A percentile compares a stretch with the other conserved stretches of the same genome.
Evolutionary conservation across 192 early-diverging fungal genomes (phyloP).

Genomic region (Entophlyctis helioformis): DNA sequence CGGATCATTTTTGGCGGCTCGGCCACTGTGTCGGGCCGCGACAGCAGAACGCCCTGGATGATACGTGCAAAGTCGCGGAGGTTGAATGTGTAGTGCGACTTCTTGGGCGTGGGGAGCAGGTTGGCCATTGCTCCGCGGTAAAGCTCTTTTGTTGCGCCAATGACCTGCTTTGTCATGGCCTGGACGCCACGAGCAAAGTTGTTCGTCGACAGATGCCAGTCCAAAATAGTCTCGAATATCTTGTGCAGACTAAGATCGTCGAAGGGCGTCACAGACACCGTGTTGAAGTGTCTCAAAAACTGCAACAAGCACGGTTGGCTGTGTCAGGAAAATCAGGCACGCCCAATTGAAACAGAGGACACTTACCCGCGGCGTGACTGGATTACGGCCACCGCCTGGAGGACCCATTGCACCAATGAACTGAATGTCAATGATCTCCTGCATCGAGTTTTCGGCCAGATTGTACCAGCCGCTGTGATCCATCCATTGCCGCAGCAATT

Average conservation of each 20-base stretch:
- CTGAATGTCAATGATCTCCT: constrained; percentile 46
- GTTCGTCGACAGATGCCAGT: constrained; percentile 43
- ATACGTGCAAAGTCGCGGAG: constrained; percentile 45
- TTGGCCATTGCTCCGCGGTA: constrained; percentile 41
- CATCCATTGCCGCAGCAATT: constrained; percentile 50
- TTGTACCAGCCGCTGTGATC: constrained; percentile 55
- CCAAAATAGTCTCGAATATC: constrained; percentile 42
- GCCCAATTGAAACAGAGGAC: too few relatives aligned
- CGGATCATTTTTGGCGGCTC: constrained; percentile 36
- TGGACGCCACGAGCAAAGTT: constrained; percentile 24
- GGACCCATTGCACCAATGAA: constrained; percentile 52
- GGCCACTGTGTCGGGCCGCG: constrained; percentile 20
- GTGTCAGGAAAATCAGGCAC: constrained; percentile 1
- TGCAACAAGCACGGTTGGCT: constrained; percentile 9
- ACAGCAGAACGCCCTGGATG: constrained; percentile 40
- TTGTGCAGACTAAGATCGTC: constrained; percentile 34
- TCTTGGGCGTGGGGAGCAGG: constrained; percentile 41
- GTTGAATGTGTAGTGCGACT: constrained; percentile 57
- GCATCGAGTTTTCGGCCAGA: constrained; percentile 29
- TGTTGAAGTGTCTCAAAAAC: constrained; percentile 47
- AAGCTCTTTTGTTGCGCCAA: constrained; percentile 36
- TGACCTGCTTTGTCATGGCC: constrained; percentile 22
- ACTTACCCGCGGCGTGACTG: constrained; percentile 34
- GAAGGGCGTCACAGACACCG: constrained; percentile 39
- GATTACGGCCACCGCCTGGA: constrained; percentile 44